Base-by-base conservation (phyloP, 2,329 filamentous ascomycete genomes). In the Penicillium palitans region DNA sequence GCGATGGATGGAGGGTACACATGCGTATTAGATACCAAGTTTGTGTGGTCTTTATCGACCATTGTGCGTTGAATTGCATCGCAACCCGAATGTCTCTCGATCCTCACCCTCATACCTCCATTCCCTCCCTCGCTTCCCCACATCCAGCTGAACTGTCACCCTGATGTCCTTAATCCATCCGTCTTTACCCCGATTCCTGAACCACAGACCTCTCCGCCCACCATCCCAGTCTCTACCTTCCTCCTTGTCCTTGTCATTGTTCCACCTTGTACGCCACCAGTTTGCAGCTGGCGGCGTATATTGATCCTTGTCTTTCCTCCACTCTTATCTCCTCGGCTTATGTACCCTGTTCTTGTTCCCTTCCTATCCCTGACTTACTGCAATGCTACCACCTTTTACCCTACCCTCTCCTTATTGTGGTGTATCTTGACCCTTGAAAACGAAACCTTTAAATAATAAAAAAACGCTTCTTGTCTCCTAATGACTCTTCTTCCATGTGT, bases 21-120 rank as follows among this genome's bases (percentile, higher is more conserved):
- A 57, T 65, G 63, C 55, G 49, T 68, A 60, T 64, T 59, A 65
- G 66, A 66, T 67, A 68, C 63, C 63, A 66, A 57, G 58, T 59
- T 57, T 59, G 61, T 60, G 49, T 59, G 60, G 60, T 57, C 61
- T 52, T 61, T 33, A 47, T 49, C 25, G 62, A 59, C 62, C 55
- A 50, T 55, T 54, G 59, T 59, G 52, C 62, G 53, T 58, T 58
- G 56, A 63, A 64, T 44, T 65, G 63, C 62, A 64, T 51, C 57
- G 55, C 61, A 61, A 61, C 51, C 57, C 61, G 59, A 53, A 58
- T 51, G 49, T 55, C 58, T 49, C 46, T 55, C 50, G 58, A 46
- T 48, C 57, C 47, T 47, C 24, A 35, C 52, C 48, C 42, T 50
- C 25, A 52, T 29, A n/a, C 40, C 37, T 46, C 37, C 50, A 27